Percentiles rank a stretch among this genome's conserved stretches.
Evolutionary conservation across 139 green algal genomes (phyloP).

Genomic region (Chlorella vulgaris): DNA sequence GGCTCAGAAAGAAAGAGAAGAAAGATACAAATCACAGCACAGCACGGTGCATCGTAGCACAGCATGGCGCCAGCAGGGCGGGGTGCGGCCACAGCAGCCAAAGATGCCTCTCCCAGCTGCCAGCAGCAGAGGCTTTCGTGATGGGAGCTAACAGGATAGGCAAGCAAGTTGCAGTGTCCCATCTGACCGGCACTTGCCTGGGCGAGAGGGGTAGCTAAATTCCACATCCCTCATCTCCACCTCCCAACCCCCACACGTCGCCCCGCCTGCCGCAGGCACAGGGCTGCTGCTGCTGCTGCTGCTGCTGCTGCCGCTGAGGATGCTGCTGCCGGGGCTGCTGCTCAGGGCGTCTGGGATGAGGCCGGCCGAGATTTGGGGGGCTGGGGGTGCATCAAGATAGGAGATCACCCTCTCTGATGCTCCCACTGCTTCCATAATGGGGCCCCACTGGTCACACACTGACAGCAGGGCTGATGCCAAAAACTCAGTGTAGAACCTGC

Average conservation of each 20-base stretch:
- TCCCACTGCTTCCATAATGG: constrained; percentile 50
- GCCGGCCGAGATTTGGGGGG: constrained; percentile 62
- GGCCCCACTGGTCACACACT: constrained; percentile 84
- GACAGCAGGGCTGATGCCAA: constrained; percentile 68
- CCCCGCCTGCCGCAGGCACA: background rate
- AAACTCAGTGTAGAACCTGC: constrained; percentile 73
- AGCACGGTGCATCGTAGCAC: too few species aligned
- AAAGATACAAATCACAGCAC: too few species aligned
- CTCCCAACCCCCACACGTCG: background rate
- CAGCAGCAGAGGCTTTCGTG: too few species aligned
- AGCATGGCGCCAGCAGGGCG: too few species aligned
- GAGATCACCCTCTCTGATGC: constrained; percentile 61
- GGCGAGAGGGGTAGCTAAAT: constrained; percentile 50
- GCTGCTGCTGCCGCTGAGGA: background rate
- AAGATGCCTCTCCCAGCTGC: too few species aligned
- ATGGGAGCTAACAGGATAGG: too few species aligned
- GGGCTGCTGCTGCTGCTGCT: background rate
- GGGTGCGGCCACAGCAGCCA: too few species aligned
- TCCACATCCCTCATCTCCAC: constrained; percentile 62
- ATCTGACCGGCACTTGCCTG: constrained; percentile 24
- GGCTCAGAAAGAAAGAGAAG: too few species aligned
- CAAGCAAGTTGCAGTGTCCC: constrained; percentile 60
- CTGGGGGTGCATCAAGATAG: constrained; percentile 59
- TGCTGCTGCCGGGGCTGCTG: background rate
- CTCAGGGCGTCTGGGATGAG: background rate